These are phyloP conservation scores for Mollisia scopiformis DNA, from an alignment of 2,329 filamentous ascomycete species.

Conservation along the genomic window DNA sequence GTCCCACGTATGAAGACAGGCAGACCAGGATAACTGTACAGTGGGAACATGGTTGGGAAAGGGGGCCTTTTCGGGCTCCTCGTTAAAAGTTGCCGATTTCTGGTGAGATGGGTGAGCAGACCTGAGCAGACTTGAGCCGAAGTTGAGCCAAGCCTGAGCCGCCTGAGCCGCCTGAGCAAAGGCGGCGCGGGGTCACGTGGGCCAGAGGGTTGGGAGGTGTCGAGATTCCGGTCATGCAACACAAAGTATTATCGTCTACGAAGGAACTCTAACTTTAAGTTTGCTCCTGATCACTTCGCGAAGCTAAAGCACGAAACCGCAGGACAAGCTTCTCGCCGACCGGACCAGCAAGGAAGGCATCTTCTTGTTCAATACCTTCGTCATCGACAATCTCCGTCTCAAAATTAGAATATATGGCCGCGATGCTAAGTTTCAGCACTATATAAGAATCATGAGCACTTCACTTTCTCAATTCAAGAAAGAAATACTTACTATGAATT, in stretches of 20 bases:
- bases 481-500: conserved; percentile 39
- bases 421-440: conserved; percentile 69
- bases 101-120: not conserved
- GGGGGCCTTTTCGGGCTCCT: conserved; percentile 18
- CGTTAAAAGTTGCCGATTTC: conserved; percentile 1
- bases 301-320: conserved; percentile 42
- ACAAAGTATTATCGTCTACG: no score
- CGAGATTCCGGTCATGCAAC: no score
- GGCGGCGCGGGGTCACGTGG: conserved; percentile 18
- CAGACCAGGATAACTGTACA: conserved; percentile 19
- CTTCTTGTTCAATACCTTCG: conserved; percentile 61
- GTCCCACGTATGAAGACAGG: conserved; percentile 1
- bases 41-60: conserved; percentile 17
- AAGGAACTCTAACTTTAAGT: not conserved
- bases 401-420: conserved; percentile 70
- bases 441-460: not conserved
- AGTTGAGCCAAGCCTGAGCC: not conserved
- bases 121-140: not conserved
- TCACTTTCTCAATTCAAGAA: not conserved
- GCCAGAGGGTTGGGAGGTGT: no score
- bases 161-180: conserved; percentile 24
- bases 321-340: conserved; percentile 58
- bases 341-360: conserved; percentile 63
- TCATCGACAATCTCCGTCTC: conserved; percentile 61
- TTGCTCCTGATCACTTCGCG: not conserved